Evolutionary conservation across 202 grass and related monocot genomes (phyloP).

Genomic region (Carex sylvatica): DNA sequence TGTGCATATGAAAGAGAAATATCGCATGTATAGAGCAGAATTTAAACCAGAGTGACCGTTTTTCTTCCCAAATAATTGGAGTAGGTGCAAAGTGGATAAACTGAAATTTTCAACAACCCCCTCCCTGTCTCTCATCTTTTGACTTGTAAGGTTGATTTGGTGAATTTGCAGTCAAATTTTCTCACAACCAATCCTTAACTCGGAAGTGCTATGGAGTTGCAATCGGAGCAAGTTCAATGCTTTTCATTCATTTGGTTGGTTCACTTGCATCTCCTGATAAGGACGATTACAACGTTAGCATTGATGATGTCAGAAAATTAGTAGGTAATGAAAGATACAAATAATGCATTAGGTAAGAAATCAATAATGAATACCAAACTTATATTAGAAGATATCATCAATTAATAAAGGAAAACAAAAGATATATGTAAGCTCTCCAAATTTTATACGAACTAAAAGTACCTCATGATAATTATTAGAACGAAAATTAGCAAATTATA

Average conservation of each 20-base stretch:
- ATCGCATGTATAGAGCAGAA: too few species aligned
- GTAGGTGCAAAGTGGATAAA: constrained; percentile 1
- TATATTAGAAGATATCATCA: not conserved
- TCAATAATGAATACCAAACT: not conserved
- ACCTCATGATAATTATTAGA: not conserved
- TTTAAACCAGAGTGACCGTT: not conserved
- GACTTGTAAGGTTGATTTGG: not conserved
- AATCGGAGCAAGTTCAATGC: not conserved
- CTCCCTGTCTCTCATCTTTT: not conserved
- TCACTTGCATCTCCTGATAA: not conserved
- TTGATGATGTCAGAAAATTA: too few species aligned
- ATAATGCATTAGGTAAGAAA: too few species aligned
- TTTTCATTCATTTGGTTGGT: not conserved
- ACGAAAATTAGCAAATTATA: too few species aligned
- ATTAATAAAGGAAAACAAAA: not conserved
- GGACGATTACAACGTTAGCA: not conserved
- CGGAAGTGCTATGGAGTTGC: not conserved
- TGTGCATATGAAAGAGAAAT: too few species aligned
- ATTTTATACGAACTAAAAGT: not conserved
- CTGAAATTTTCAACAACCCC: not conserved
- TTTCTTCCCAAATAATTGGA: not conserved
- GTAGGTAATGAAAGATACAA: too few species aligned
- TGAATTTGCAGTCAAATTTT: constrained; percentile 10
- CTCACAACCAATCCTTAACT: not conserved
- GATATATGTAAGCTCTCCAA: not conserved